phyloP scores from a whole-genome alignment of 2,329 filamentous ascomycete species.

The Zasmidium citrigriseum region DNA sequence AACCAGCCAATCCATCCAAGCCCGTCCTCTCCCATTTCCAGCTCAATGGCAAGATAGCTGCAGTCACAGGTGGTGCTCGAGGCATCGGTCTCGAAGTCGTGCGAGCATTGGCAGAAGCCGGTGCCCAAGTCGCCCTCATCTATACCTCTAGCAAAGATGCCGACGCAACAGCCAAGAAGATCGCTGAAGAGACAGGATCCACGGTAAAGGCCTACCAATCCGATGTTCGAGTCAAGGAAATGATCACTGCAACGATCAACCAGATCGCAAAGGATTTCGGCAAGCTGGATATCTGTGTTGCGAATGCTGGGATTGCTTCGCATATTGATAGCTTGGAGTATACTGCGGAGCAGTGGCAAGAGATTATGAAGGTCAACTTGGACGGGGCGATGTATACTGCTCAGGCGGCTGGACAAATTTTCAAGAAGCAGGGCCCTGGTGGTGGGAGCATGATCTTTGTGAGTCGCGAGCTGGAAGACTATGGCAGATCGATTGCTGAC shows the following conservation, averaged over 20 bases:
- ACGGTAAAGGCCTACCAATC: conserved; percentile 58
- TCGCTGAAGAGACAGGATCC: conserved; percentile 22
- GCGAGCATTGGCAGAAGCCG: conserved; percentile 82
- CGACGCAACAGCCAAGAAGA: conserved; percentile 16
- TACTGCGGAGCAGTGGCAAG: conserved; percentile 43
- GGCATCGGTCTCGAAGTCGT: conserved; percentile 87
- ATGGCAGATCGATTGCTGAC: neutral
- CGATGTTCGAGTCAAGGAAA: conserved; percentile 72
- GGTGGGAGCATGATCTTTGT: conserved; percentile 80
- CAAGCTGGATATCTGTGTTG: conserved; percentile 84
- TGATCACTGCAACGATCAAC: conserved; percentile 69
- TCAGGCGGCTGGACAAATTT: conserved; percentile 75
- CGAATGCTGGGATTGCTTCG: conserved; percentile 87
- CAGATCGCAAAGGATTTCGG: conserved; percentile 66
- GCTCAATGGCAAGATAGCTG: conserved; percentile 74
- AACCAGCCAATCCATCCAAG: conserved; percentile 14
- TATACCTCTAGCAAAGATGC: conserved; percentile 75
- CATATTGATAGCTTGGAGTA: conserved; percentile 24
- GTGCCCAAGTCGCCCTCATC: conserved; percentile 82
- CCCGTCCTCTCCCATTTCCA: conserved; percentile 59
- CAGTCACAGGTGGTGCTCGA: conserved; percentile 85
- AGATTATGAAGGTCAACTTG: conserved; percentile 59
- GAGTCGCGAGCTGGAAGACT: neutral
- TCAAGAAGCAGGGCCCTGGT: conserved; percentile 71
- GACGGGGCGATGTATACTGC: conserved; percentile 87